Percentiles rank a stretch among this genome's conserved stretches.
These are phyloP conservation scores for Rhodotorula mucilaginosa DNA, from an alignment of 1,284 basidiomycete genomes.

Conservation along the genomic window DNA sequence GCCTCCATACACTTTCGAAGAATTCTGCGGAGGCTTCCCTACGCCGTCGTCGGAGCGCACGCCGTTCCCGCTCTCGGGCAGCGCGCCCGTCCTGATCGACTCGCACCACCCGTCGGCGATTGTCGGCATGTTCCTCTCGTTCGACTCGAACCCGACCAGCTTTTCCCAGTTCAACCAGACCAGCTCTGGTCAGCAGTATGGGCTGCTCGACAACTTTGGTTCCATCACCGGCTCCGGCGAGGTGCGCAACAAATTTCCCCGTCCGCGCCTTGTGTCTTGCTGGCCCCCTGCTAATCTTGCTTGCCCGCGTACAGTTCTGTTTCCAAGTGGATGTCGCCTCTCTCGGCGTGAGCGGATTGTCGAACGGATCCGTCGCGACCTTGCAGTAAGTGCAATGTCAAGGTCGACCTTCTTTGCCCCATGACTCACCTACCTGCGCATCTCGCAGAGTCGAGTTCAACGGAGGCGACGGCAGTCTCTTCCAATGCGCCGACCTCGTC, in stretches of 20 bases:
- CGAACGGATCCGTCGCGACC: slow-evolving; percentile 33
- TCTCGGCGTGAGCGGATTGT: slow-evolving; percentile 13
- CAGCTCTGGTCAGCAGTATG: slow-evolving; percentile 27
- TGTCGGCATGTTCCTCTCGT: slow-evolving; percentile 62
- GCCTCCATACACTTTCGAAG: neutral
- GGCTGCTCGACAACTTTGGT: slow-evolving; percentile 40
- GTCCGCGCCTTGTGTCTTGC: neutral
- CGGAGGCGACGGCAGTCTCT: slow-evolving; percentile 60
- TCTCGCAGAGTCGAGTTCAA: slow-evolving; percentile 57
- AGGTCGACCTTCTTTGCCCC: neutral
- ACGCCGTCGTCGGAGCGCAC: slow-evolving; percentile 56
- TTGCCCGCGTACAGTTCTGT: slow-evolving; percentile 22
- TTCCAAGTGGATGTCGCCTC: slow-evolving; percentile 33
- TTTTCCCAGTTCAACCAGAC: slow-evolving; percentile 62
- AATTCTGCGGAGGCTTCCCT: slow-evolving; percentile 51
- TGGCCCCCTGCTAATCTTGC: neutral
- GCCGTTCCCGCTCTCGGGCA: slow-evolving; percentile 61
- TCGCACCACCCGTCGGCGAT: slow-evolving; percentile 60
- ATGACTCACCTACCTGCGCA: neutral
- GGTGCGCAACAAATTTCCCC: slow-evolving; percentile 8
- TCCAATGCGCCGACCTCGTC: slow-evolving; percentile 55
- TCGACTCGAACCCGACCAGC: slow-evolving; percentile 57
- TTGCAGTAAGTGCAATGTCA: slow-evolving; percentile 38
- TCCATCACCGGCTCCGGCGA: slow-evolving; percentile 32
- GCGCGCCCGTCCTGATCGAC: slow-evolving; percentile 57